Evolutionary conservation across 805 yeast species (phyloP).

Genomic region (Cyberlindnera euphorbiiphila): DNA sequence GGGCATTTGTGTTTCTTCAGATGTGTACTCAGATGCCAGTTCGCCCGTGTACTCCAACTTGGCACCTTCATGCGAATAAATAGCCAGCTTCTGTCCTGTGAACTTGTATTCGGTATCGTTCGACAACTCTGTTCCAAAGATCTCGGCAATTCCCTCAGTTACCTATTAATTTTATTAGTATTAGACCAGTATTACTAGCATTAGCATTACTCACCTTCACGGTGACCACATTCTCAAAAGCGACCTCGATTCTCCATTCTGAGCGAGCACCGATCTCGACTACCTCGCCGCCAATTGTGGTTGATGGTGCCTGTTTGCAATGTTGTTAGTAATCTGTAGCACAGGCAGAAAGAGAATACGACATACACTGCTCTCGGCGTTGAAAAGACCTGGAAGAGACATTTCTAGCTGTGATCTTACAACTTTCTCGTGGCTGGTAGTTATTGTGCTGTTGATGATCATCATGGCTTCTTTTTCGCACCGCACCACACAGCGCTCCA

Average conservation of each 20-base stretch:
- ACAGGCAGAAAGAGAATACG: not conserved
- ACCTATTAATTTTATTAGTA: constrained; percentile 26
- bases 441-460: no score
- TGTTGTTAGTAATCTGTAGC: constrained; percentile 1
- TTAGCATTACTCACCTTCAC: constrained; percentile 37
- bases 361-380: constrained; percentile 7
- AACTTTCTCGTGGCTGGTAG: no score
- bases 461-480: constrained; percentile 5
- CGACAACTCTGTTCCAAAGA: constrained; percentile 91
- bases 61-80: constrained; percentile 66
- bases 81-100: constrained; percentile 48
- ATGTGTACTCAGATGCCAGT: constrained; percentile 52
- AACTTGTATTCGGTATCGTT: constrained; percentile 59
- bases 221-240: constrained; percentile 44
- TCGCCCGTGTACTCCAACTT: constrained; percentile 39
- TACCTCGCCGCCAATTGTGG: constrained; percentile 7
- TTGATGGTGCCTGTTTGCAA: constrained; percentile 2
- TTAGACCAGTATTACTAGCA: no score
- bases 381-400: constrained; percentile 19
- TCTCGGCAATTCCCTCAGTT: constrained; percentile 73
- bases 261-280: constrained; percentile 32
- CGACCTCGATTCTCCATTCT: constrained; percentile 80
- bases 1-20: constrained; percentile 68
- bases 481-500: constrained; percentile 1
- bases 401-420: constrained; percentile 1